Evolutionary conservation across 2,329 filamentous ascomycete genomes (phyloP).

Genomic region (Nemania abortiva): DNA sequence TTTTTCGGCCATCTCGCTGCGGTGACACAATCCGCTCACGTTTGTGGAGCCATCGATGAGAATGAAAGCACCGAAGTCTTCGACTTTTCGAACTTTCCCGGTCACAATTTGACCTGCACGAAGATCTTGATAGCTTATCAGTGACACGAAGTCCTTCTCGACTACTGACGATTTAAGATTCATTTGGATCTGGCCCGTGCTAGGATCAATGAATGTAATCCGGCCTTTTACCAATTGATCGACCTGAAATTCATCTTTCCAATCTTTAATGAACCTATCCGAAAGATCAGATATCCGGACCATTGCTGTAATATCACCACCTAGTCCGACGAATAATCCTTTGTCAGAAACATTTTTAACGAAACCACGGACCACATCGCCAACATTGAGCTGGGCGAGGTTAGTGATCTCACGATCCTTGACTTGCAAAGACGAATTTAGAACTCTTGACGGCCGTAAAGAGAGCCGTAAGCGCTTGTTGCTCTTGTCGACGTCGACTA

Average conservation of each 20-base stretch:
- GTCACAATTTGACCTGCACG: slow-evolving; percentile 84
- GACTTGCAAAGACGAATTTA: slow-evolving; percentile 85
- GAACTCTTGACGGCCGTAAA: slow-evolving; percentile 84
- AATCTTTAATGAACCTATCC: slow-evolving; percentile 92
- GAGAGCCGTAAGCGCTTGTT: slow-evolving; percentile 91
- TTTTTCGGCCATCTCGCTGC: slow-evolving; percentile 90
- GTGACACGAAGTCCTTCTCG: slow-evolving; percentile 81
- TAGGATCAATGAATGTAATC: slow-evolving; percentile 77
- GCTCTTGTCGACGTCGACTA: slow-evolving; percentile 80
- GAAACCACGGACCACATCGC: slow-evolving; percentile 89
- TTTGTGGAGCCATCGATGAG: slow-evolving; percentile 88
- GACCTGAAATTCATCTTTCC: slow-evolving; percentile 88
- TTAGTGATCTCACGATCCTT: slow-evolving; percentile 83
- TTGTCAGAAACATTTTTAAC: slow-evolving; percentile 91
- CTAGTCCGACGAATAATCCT: slow-evolving; percentile 87
- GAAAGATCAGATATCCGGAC: slow-evolving; percentile 90
- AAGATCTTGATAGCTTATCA: slow-evolving; percentile 80
- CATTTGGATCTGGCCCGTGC: slow-evolving; percentile 80
- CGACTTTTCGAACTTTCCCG: slow-evolving; percentile 91
- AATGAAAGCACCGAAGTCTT: slow-evolving; percentile 95
- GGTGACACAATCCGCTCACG: slow-evolving; percentile 92
- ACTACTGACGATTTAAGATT: slow-evolving; percentile 88
- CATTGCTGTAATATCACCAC: slow-evolving; percentile 83
- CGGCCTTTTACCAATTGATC: slow-evolving; percentile 93
- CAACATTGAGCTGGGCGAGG: slow-evolving; percentile 76